Base-by-base conservation (phyloP, 1,284 basidiomycete genomes). In the Exobasidium rhododendri region DNA sequence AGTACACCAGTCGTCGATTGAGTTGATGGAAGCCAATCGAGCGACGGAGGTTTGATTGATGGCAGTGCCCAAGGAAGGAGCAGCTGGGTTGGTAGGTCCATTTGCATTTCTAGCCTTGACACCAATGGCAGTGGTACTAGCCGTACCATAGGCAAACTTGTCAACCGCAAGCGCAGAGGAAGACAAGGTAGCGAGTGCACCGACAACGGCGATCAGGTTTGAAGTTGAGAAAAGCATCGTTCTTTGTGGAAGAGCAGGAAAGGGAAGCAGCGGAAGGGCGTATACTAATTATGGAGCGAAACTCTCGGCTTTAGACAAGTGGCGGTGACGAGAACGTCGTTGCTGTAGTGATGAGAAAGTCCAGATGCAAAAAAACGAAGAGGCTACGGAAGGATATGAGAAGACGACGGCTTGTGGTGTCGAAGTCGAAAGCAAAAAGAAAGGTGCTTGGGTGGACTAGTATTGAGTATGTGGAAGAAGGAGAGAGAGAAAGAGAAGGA, bases 1-100 rank as follows among this genome's bases (percentile, higher is more conserved):
- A n/a, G 74, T 79, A 67, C 77, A 79, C 76, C 76, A 79, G 66
- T 79, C 77, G 43, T 78, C 74, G 56, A 77, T 57, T 47, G 65
- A 67, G 72, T 79, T 79, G 66, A 79, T 63, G 20, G 76, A 68
- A 20, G 70, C 73, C 24, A 79, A 71, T 58, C 76, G 76, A 43
- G 76, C 64, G 29, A 59, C 43, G 30, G 74, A 77, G 29, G 64
- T 73, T 66, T 79, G 77, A 68, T 79, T 78, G 62, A 79, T 67
- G 54, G 77, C 64, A 0, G 77, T 79, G 66, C 68, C 64, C 61
- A 77, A 64, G 52, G 59, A 52, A n/a, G 77, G 74, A 10, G 54
- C 17, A 1, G 54, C 32, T 2, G 77, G 77, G 70, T 79, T 79
- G 46, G 76, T 78, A 7, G 68, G 64, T 11, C 77, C 77, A 50